Percentiles rank a stretch among this genome's conserved stretches.
Evolutionary conservation across 192 early-diverging fungal genomes (phyloP).

Genomic region (Coemansia sp.): DNA sequence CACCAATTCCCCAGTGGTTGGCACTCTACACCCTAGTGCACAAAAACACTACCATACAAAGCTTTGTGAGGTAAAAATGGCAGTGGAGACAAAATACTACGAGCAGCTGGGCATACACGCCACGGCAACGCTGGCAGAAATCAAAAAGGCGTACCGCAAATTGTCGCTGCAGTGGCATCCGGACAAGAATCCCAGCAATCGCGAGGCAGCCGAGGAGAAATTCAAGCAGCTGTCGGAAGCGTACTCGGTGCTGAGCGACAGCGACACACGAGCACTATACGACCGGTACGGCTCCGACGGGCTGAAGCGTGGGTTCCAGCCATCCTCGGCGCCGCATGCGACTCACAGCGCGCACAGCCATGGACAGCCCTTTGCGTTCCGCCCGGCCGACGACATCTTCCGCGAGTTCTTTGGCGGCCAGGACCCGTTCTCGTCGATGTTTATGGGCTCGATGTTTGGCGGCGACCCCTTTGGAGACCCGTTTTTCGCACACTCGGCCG

Average conservation of each 20-base stretch:
- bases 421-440: slow-evolving; percentile 49
- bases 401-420: slow-evolving; percentile 51
- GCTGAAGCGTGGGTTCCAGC: slow-evolving; percentile 41
- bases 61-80: slow-evolving; percentile 15
- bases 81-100: slow-evolving; percentile 60
- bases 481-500: slow-evolving; percentile 31
- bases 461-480: slow-evolving; percentile 36
- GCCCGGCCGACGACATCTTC: slow-evolving; percentile 48
- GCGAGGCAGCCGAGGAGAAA: slow-evolving; percentile 40
- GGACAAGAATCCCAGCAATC: slow-evolving; percentile 58
- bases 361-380: slow-evolving; percentile 27
- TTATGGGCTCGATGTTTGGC: slow-evolving; percentile 33
- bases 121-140: slow-evolving; percentile 62
- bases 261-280: slow-evolving; percentile 33
- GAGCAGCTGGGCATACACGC: slow-evolving; percentile 63
- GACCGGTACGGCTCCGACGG: slow-evolving; percentile 51
- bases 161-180: slow-evolving; percentile 74
- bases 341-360: slow-evolving; percentile 1
- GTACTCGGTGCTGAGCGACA: slow-evolving; percentile 53
- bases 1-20: too few species aligned
- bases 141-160: slow-evolving; percentile 74
- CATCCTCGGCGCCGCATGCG: slow-evolving; percentile 11
- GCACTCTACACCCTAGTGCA: neutral
- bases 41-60: neutral
- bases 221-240: slow-evolving; percentile 56